Base-by-base conservation (phyloP, 2,329 filamentous ascomycete genomes). In the Ceratocystis diversiconidia region DNA sequence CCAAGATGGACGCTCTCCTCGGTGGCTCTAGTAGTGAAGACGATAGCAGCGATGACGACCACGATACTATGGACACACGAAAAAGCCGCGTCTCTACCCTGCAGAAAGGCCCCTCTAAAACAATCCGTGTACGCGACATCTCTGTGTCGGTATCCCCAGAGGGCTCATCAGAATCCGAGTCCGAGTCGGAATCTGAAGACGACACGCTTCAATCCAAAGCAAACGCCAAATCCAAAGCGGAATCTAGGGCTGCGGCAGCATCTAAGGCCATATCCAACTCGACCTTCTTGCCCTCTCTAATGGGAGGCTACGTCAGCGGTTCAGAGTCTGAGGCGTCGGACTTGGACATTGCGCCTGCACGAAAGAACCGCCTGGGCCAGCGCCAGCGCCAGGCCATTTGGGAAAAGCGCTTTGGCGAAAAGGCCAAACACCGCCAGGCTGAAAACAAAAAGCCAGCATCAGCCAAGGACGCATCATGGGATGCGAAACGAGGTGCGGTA, bases 281-380 rank as follows among this genome's bases (percentile, higher is more conserved):
- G 0, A 82, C 82, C 0, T 90, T 91, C 72, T 76, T 94, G 1
- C 89, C 89, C 0, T 85, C 85, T 1, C 81, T 94, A 17, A 89
- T 90, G 81, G 86, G 85, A 22, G 88, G 88, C 66, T 95, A 92
- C 75, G 82, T 89, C 70, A 90, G 88, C 1, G 88, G 87, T 60
- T 89, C 86, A 7, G 88, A 89, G 70, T 84, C 81, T 0, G 66
- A 68, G 19, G 82, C 82, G 5, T 88, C 86, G 0, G 86, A 88
- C 69, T 77, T 89, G 25, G 88, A 90, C 63, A 74, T 79, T 1
- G 82, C 81, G 5, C 78, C 78, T 0, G 75, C 79, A 0, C 83
- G 84, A 70, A 92, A 91, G 75, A 92, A 92, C 71, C 80, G 88
- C 25, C 80, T 84, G 60, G 89, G 89, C 2, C 89, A 95, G 75